Conservation (phyloP, 768 basidiomycete genomes). For the Mrakia frigida region DNA sequence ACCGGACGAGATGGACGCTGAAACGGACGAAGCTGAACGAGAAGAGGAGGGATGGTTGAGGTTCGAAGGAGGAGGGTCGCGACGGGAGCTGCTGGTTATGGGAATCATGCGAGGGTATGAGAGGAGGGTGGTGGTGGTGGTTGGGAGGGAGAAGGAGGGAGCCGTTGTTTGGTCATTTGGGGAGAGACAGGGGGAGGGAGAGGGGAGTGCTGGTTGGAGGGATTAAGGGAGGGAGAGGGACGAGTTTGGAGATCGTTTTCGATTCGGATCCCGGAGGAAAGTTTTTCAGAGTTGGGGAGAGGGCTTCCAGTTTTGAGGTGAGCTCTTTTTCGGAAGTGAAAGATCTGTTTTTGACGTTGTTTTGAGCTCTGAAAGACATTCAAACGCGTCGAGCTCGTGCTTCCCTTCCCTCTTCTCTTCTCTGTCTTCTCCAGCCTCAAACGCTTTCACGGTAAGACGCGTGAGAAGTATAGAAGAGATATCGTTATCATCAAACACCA, state of each 20-base stretch:
- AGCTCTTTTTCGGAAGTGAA: too few relatives aligned
- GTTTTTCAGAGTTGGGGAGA: background rate
- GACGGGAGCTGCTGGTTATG: background rate
- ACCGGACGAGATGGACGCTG: background rate
- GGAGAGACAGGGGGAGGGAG: background rate
- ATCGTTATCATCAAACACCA: background rate
- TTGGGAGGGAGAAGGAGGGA: background rate
- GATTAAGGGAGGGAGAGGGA: background rate
- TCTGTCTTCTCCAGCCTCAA: too few relatives aligned
- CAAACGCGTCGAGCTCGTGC: too few relatives aligned
- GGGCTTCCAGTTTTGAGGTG: background rate
- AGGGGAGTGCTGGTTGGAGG: background rate
- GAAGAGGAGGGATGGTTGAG: background rate
- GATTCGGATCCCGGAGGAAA: background rate
- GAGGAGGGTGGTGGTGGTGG: background rate
- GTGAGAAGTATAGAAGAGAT: too few relatives aligned
- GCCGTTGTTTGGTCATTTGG: background rate
- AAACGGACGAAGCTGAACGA: background rate
- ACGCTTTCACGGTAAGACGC: too few relatives aligned
- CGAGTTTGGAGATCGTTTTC: too few relatives aligned
- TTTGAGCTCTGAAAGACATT: too few relatives aligned
- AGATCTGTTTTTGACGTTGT: too few relatives aligned
- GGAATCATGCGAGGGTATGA: background rate
- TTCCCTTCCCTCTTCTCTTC: too few relatives aligned
- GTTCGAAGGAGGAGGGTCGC: background rate